Conservation (phyloP, 2,329 filamentous ascomycete genomes). For the Sporothrix brunneoviolacea region DNA sequence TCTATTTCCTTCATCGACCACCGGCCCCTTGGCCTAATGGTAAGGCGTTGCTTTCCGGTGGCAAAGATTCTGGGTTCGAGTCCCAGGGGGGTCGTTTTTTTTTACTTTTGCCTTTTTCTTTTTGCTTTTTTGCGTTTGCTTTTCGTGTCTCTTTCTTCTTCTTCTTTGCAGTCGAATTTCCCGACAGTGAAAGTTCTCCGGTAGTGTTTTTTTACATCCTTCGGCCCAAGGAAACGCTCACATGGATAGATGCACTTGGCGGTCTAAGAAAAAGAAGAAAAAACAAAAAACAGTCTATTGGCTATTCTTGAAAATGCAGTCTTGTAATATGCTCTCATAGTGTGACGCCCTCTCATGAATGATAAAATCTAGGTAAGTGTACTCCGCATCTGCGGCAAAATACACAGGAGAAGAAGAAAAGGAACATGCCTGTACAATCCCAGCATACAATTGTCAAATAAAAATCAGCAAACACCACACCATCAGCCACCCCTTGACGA, state of each 20-base stretch:
- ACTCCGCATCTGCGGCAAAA: too few relatives aligned
- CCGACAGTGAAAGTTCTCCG: too few relatives aligned
- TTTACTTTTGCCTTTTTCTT: slow-evolving; percentile 24
- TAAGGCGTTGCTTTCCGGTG: slow-evolving; percentile 22
- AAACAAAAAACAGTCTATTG: not conserved
- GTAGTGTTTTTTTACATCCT: too few relatives aligned
- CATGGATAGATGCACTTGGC: too few relatives aligned
- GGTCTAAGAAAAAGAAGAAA: not conserved
- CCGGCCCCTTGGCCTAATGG: slow-evolving; percentile 21
- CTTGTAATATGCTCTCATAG: too few relatives aligned
- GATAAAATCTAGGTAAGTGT: too few relatives aligned
- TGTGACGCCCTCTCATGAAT: too few relatives aligned
- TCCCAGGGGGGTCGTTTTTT: slow-evolving; percentile 21
- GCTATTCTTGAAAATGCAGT: too few relatives aligned
- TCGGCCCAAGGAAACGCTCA: too few relatives aligned
- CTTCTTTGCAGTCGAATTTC: not conserved
- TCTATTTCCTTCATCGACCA: not conserved
- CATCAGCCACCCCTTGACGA: too few relatives aligned
- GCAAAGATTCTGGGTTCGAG: slow-evolving; percentile 22
- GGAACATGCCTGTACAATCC: not conserved
- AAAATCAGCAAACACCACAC: too few relatives aligned
- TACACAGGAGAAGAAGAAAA: not conserved
- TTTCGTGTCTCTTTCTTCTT: not conserved
- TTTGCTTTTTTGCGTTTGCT: not conserved
- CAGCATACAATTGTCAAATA: too few relatives aligned